Evolutionary conservation across 306 rosid species (phyloP).

Genomic region (Crotalaria pallida): DNA sequence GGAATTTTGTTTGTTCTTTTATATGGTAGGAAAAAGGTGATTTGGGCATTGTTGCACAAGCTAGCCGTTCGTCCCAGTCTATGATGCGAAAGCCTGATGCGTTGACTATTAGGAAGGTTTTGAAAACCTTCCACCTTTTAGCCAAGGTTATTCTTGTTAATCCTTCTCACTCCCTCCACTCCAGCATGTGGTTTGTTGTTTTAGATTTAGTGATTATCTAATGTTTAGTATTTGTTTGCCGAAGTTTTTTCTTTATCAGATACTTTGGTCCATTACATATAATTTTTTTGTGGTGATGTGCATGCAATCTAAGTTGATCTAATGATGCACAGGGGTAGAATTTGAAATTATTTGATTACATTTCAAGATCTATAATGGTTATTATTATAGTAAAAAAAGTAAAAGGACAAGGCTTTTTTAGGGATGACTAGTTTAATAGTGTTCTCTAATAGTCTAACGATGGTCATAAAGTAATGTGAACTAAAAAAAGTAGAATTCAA

Average conservation of each 20-base stretch:
- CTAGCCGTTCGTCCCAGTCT: slow-evolving; percentile 72
- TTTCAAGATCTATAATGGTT: background rate
- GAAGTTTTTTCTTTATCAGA: background rate
- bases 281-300: background rate
- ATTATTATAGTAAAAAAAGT: background rate
- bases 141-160: slow-evolving; percentile 51
- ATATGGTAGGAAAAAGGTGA: slow-evolving; percentile 65
- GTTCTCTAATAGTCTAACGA: background rate
- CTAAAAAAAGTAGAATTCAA: background rate
- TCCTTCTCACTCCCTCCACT: background rate
- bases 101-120: slow-evolving; percentile 70
- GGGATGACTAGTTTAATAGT: background rate
- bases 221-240: background rate
- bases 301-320: too few relatives aligned
- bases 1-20: background rate
- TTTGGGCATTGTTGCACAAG: slow-evolving; percentile 79
- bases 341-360: background rate
- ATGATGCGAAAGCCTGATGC: slow-evolving; percentile 85
- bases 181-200: background rate
- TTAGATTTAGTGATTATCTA: background rate
- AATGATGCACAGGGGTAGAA: background rate
- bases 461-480: background rate
- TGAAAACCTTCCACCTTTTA: slow-evolving; percentile 59
- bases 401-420: background rate
- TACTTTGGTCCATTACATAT: background rate